Percentiles rank a stretch among this genome's conserved stretches.
Conservation (phyloP, 441 rosid genomes). For the Viola pubescens region DNA sequence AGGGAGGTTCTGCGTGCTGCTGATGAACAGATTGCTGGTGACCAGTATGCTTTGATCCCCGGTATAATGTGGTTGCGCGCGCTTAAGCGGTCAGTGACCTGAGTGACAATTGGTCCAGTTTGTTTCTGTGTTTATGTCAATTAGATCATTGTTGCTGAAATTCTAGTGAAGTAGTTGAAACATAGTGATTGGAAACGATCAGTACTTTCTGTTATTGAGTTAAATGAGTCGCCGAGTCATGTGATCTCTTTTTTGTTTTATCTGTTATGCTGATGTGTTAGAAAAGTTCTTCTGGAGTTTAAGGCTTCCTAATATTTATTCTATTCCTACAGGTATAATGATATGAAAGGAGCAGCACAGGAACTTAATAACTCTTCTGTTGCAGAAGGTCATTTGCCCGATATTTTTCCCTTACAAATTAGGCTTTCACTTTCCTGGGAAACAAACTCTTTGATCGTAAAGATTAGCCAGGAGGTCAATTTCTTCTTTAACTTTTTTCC, state of each 20-base stretch:
- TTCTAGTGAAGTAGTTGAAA: too few species aligned
- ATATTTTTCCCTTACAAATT: slow-evolving; percentile 73
- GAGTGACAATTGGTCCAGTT: slow-evolving; percentile 6
- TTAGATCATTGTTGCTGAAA: too few species aligned
- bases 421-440: slow-evolving; percentile 65
- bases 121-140: background rate
- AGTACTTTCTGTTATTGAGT: background rate
- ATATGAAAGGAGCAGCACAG: slow-evolving; percentile 44
- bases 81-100: slow-evolving; percentile 53
- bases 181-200: too few species aligned
- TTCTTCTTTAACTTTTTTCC: slow-evolving; percentile 5
- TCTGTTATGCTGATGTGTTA: background rate
- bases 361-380: slow-evolving; percentile 42
- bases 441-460: slow-evolving; percentile 59
- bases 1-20: slow-evolving; percentile 39
- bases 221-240: background rate
- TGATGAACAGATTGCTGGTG: slow-evolving; percentile 59
- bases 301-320: slow-evolving; percentile 5
- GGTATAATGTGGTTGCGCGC: slow-evolving; percentile 89
- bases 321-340: slow-evolving; percentile 47
- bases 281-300: background rate
- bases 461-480: slow-evolving; percentile 66
- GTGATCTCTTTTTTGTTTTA: background rate
- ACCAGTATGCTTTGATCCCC: slow-evolving; percentile 77
- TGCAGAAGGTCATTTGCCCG: slow-evolving; percentile 63